Base-by-base conservation (phyloP, 1,284 basidiomycete species). In the Pyrrhoderma noxium region DNA sequence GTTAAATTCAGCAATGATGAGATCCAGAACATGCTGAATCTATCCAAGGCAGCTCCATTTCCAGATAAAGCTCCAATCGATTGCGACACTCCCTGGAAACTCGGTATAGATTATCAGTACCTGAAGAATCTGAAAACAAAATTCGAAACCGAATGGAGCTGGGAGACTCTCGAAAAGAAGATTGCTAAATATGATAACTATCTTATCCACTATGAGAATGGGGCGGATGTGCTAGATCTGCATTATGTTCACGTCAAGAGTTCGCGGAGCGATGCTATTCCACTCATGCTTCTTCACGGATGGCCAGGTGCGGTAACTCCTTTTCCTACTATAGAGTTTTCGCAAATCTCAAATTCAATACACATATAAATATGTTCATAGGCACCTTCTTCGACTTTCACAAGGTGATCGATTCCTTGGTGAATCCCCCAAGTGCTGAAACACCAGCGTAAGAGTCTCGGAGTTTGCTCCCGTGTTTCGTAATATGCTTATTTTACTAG, bases 361-460 rank as follows among this genome's bases (percentile, higher is more conserved):
- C 2, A 16, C 8, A 9, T 16, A 11, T 22, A 8, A 36, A 7
- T 21, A 16, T 4, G 16, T 40, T 18, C 31, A 35, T 45, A 55
- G 60, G 61, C n/a, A 60, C 56, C 3, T 60, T 62, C 51, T 60
- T 54, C 47, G 61, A 62, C 47, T 62, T 62, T 39, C 57, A 62
- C 50, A 62, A 61, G 38, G 60, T 62, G 14, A 56, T 61, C 25
- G 49, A 56, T 7, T 54, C 57, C 3, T 45, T 62, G 11, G 51
- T 50, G 3, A 56, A 59, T 51, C 60, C 60, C 22, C 53, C 56
- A 16, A 50, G 45, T 19, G 53, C 53, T 11, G 40, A 55, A 22
- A 22, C 45, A 11, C 57, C 56, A 25, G 59, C 61, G 58, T 62
- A 45, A 44, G 60, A 13, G 11, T n/a, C 23, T 45, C 11, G 39